These are phyloP conservation scores for Poa pratensis DNA, from an alignment of 176 grass and related monocot genomes.

Conservation along the genomic window DNA sequence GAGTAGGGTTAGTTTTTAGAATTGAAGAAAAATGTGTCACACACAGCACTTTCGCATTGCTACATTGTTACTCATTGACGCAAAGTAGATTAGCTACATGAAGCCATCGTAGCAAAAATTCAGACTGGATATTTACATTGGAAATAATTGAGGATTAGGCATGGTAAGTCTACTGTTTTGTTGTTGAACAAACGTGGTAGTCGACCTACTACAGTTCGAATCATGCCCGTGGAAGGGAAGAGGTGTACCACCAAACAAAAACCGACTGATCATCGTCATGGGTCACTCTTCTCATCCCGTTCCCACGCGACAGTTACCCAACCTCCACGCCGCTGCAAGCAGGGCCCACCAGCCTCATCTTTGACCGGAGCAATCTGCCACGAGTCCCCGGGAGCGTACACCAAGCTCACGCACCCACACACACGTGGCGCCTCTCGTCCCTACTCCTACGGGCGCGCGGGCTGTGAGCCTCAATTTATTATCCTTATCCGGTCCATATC, in stretches of 20 bases:
- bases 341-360: conserved; percentile 26
- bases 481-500: conserved; percentile 57
- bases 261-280: not conserved
- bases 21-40: too few species aligned
- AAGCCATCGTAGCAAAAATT: too few species aligned
- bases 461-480: conserved; percentile 37
- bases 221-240: not conserved
- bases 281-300: not conserved
- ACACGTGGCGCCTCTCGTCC: conserved; percentile 30
- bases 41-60: too few species aligned
- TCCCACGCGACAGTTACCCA: not conserved
- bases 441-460: conserved; percentile 17
- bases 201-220: not conserved
- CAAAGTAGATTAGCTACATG: too few species aligned
- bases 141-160: too few species aligned
- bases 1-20: too few species aligned
- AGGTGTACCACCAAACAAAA: not conserved
- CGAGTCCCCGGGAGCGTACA: conserved; percentile 7
- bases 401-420: not conserved
- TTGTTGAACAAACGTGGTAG: too few species aligned
- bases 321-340: not conserved
- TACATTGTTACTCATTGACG: too few species aligned
- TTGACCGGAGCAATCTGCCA: conserved; percentile 28
- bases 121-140: too few species aligned
- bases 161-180: too few species aligned